phyloP scores from a whole-genome alignment of 345 rosid genomes.

The Citrus sinensis region DVS_A1.0 CM039164.1:1480001-1480500 shows the following conservation, averaged over 20 bases:
- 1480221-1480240: constrained; percentile 88
- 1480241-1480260: constrained; percentile 91
- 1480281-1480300: constrained; percentile 82
- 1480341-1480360: constrained; percentile 83
- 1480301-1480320: constrained; percentile 66
- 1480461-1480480: neutral
- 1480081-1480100: constrained; percentile 67
- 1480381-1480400: constrained; percentile 72
- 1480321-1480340: constrained; percentile 34
- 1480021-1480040: constrained; percentile 44
- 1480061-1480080: constrained; percentile 60
- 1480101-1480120: constrained; percentile 60
- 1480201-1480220: constrained; percentile 68
- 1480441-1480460: constrained; percentile 10
- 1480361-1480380: constrained; percentile 63
- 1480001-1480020: constrained; percentile 57
- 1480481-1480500: constrained; percentile 11
- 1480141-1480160: constrained; percentile 62
- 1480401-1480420: constrained; percentile 59
- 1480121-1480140: constrained; percentile 61
- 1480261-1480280: constrained; percentile 58
- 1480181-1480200: constrained; percentile 64
- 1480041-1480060: constrained; percentile 46
- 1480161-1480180: constrained; percentile 53
- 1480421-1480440: constrained; percentile 17